Evolutionary conservation across 2,329 filamentous ascomycete genomes (phyloP).

Genomic region (Cercospora sp.): DNA sequence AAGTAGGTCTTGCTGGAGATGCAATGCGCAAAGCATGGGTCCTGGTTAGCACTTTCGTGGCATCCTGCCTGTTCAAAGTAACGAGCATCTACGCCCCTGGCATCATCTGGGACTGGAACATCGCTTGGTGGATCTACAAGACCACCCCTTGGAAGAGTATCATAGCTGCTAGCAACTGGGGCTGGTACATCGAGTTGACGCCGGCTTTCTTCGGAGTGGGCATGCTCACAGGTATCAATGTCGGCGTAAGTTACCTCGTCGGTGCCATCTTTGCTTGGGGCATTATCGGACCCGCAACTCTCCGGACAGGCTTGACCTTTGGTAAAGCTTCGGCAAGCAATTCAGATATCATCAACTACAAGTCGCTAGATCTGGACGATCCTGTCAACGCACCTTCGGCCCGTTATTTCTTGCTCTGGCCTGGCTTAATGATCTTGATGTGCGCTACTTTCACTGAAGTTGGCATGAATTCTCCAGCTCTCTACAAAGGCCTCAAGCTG

Average conservation of each 20-base stretch:
- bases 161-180: slow-evolving; percentile 59
- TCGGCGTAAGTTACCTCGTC: slow-evolving; percentile 58
- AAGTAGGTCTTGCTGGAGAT: slow-evolving; percentile 50
- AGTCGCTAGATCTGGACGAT: slow-evolving; percentile 34
- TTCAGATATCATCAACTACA: slow-evolving; percentile 41
- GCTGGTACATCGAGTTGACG: slow-evolving; percentile 60
- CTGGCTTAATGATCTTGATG: slow-evolving; percentile 49
- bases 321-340: slow-evolving; percentile 36
- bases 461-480: slow-evolving; percentile 14
- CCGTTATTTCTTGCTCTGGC: slow-evolving; percentile 53
- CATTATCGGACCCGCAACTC: slow-evolving; percentile 57
- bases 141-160: slow-evolving; percentile 43
- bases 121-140: slow-evolving; percentile 35
- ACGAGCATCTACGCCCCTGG: slow-evolving; percentile 60
- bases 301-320: slow-evolving; percentile 52
- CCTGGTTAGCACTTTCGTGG: slow-evolving; percentile 52
- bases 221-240: slow-evolving; percentile 59
- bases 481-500: slow-evolving; percentile 18
- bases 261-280: slow-evolving; percentile 58
- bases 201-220: slow-evolving; percentile 62
- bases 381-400: slow-evolving; percentile 42
- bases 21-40: slow-evolving; percentile 60
- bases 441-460: slow-evolving; percentile 44
- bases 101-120: slow-evolving; percentile 52
- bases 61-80: slow-evolving; percentile 54